These are phyloP conservation scores for Lathyrus aphaca DNA, from an alignment of 306 rosid species.

Conservation along the genomic window DNA sequence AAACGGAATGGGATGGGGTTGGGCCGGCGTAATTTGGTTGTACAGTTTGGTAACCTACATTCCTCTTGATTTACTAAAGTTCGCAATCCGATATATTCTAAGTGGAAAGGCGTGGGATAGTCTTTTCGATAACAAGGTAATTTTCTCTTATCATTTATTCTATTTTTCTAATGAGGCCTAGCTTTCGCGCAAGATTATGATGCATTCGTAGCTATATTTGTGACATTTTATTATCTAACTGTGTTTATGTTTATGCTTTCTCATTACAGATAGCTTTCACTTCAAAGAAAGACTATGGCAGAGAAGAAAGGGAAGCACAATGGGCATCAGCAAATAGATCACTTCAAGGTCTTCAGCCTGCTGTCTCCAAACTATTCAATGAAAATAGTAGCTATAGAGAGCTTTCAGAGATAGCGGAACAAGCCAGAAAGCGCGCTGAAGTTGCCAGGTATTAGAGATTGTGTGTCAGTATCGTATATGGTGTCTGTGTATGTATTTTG, in stretches of 20 bases:
- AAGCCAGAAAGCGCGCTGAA: conserved; percentile 90
- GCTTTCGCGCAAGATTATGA: neutral
- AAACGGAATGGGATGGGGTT: conserved; percentile 89
- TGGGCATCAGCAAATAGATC: conserved; percentile 94
- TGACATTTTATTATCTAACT: neutral
- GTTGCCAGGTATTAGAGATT: conserved; percentile 61
- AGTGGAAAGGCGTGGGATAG: conserved; percentile 86
- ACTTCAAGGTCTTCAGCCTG: conserved; percentile 90
- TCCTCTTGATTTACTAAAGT: conserved; percentile 91
- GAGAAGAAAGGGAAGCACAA: conserved; percentile 96
- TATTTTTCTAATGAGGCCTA: neutral
- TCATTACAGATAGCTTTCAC: conserved; percentile 84
- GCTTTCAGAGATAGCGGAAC: conserved; percentile 95
- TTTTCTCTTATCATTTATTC: neutral
- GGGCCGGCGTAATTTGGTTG: conserved; percentile 98
- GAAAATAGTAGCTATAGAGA: conserved; percentile 71
- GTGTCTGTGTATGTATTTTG: neutral
- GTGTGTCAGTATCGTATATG: neutral
- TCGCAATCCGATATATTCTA: conserved; percentile 74
- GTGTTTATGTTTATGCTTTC: neutral
- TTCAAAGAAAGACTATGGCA: conserved; percentile 90
- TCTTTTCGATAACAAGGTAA: conserved; percentile 13
- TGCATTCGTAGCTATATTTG: neutral
- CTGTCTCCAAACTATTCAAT: conserved; percentile 51
- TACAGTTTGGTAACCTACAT: conserved; percentile 77